A percentile compares a stretch with the other conserved stretches of the same genome.
phyloP scores from a whole-genome alignment of 495 filamentous ascomycete genomes.

The Neurospora intermedia region DNA sequence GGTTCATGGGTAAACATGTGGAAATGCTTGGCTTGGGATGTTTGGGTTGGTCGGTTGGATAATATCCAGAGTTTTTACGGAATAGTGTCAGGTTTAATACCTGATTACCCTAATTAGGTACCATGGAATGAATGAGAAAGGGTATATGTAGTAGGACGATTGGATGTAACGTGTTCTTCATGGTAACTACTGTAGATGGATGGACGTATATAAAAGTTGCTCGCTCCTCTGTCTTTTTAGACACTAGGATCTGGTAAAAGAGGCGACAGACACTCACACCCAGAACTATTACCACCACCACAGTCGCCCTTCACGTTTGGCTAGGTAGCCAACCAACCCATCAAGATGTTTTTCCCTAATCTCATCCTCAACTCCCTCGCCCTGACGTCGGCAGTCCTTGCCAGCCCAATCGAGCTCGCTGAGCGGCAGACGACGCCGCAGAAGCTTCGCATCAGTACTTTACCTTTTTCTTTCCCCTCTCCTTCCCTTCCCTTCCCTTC shows the following conservation, averaged over 20 bases:
- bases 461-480: not conserved
- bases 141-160: too few relatives aligned
- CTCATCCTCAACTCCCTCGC: slow-evolving; percentile 3
- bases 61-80: not conserved
- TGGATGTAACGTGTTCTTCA: too few relatives aligned
- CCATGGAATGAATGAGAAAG: too few relatives aligned
- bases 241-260: too few relatives aligned
- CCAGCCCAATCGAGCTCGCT: slow-evolving; percentile 9
- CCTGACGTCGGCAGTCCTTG: slow-evolving; percentile 4
- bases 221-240: not conserved
- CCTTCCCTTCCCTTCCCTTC: not conserved
- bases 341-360: slow-evolving; percentile 6
- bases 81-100: not conserved
- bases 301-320: not conserved
- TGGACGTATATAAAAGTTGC: not conserved
- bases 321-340: not conserved
- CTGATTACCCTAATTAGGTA: too few relatives aligned
- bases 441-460: slow-evolving; percentile 4
- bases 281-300: not conserved
- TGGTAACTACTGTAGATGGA: not conserved
- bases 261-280: not conserved
- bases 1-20: too few relatives aligned
- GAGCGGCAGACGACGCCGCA: slow-evolving; percentile 9
- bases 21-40: not conserved
- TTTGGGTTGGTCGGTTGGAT: not conserved